phyloP scores from a whole-genome alignment of 2,329 filamentous ascomycete species.

The Rhexocercosporidium sp. region DNA sequence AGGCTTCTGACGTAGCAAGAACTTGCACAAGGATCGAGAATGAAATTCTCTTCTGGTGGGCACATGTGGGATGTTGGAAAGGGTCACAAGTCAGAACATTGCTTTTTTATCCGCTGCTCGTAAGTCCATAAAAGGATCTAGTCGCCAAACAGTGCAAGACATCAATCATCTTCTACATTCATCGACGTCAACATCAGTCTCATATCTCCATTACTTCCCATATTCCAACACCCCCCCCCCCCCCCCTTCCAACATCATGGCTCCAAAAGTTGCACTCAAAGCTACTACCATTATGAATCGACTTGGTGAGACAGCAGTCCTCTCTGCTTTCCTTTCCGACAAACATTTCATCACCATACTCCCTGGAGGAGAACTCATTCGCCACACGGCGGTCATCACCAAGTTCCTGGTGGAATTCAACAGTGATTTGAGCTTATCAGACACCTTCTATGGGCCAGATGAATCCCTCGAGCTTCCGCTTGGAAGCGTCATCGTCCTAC shows the following conservation, averaged over 20 bases:
- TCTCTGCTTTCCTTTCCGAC: background rate
- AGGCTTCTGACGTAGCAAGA: too few relatives aligned
- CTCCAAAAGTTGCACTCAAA: background rate
- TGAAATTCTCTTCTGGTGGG: too few relatives aligned
- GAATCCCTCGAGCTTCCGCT: background rate
- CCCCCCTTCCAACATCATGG: background rate
- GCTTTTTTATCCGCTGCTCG: too few relatives aligned
- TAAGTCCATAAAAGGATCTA: too few relatives aligned
- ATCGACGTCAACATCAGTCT: background rate
- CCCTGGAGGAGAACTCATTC: background rate
- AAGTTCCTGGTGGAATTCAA: slow-evolving; percentile 4
- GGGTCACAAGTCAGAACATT: too few relatives aligned
- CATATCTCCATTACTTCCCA: background rate
- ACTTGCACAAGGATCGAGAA: too few relatives aligned
- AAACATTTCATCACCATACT: background rate
- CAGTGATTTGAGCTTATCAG: background rate
- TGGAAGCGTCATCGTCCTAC: background rate
- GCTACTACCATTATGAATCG: background rate
- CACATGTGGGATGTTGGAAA: too few relatives aligned
- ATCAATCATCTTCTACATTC: background rate
- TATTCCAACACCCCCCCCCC: too few relatives aligned
- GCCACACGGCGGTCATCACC: background rate
- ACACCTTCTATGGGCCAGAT: background rate
- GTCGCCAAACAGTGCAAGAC: too few relatives aligned
- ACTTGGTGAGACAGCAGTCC: background rate